Evolutionary conservation across 805 yeast genomes (phyloP).

Genomic region (Komagataella pastoris): DNA sequence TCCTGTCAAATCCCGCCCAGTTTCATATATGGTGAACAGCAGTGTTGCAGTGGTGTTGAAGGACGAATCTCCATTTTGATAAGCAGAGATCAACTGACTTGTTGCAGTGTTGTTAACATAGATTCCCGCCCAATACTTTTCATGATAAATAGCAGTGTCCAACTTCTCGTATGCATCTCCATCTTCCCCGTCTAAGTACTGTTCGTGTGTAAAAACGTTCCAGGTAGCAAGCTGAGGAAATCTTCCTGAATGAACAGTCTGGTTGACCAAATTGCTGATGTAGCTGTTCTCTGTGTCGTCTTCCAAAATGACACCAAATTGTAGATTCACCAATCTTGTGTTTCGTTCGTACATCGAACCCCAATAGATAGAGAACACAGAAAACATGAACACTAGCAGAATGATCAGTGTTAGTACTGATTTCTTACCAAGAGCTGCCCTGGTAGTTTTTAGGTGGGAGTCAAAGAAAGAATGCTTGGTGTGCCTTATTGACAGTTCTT

Average conservation of each 20-base stretch:
- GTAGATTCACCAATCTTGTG: constrained; percentile 18
- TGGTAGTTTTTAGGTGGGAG: not conserved
- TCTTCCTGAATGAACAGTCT: constrained; percentile 7
- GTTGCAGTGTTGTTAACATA: constrained; percentile 39
- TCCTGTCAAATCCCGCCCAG: constrained; percentile 48
- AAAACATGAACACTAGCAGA: constrained; percentile 23
- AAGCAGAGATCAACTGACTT: constrained; percentile 21
- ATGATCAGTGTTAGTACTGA: constrained; percentile 7
- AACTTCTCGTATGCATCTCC: constrained; percentile 4
- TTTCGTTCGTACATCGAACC: constrained; percentile 24
- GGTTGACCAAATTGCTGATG: constrained; percentile 1
- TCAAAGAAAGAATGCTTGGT: not conserved
- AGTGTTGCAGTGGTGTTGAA: constrained; percentile 14
- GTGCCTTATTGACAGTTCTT: not conserved
- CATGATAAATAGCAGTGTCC: constrained; percentile 24
- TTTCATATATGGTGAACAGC: constrained; percentile 28
- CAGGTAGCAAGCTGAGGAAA: constrained; percentile 16
- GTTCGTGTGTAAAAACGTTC: constrained; percentile 17
- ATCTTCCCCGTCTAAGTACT: constrained; percentile 22
- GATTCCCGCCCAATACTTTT: constrained; percentile 51
- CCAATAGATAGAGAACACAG: constrained; percentile 35
- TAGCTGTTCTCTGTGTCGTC: constrained; percentile 8
- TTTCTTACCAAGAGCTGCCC: constrained; percentile 6
- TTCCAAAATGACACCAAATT: constrained; percentile 25
- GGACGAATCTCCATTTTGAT: constrained; percentile 19